phyloP scores from a whole-genome alignment of 495 filamentous ascomycete genomes.

The Trichoderma parareesei region DNA sequence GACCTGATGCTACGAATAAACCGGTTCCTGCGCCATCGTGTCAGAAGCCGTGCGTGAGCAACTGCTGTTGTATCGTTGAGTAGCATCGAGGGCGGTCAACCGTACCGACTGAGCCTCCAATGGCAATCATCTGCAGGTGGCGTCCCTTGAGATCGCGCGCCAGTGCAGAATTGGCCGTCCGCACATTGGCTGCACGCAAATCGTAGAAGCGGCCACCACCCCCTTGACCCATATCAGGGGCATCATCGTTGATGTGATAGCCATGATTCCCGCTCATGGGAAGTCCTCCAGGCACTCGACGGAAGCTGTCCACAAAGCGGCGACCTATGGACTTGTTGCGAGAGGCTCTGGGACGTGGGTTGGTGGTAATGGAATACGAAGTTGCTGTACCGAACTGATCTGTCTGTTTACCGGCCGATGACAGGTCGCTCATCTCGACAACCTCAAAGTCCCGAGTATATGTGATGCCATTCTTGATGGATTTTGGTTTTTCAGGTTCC shows the following conservation, averaged over 20 bases:
- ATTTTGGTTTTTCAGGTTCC: not conserved
- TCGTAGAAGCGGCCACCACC: slow-evolving; percentile 48
- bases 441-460: not conserved
- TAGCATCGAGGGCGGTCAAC: not conserved
- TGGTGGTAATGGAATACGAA: not conserved
- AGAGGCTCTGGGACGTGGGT: not conserved
- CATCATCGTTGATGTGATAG: slow-evolving; percentile 1
- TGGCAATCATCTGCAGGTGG: slow-evolving; percentile 79
- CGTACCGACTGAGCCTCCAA: slow-evolving; percentile 67
- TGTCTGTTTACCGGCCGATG: not conserved
- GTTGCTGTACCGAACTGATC: not conserved
- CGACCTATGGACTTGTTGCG: not conserved
- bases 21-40: slow-evolving; percentile 43
- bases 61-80: not conserved
- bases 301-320: slow-evolving; percentile 1
- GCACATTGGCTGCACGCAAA: slow-evolving; percentile 60
- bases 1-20: slow-evolving; percentile 46
- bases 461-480: slow-evolving; percentile 1
- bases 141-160: slow-evolving; percentile 66
- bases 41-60: not conserved
- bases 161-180: slow-evolving; percentile 70
- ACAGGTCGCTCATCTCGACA: not conserved
- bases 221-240: not conserved
- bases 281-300: not conserved
- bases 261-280: not conserved